Base-by-base conservation (phyloP, 2,329 filamentous ascomycete species). In the Cercospora nicotianae region DNA sequence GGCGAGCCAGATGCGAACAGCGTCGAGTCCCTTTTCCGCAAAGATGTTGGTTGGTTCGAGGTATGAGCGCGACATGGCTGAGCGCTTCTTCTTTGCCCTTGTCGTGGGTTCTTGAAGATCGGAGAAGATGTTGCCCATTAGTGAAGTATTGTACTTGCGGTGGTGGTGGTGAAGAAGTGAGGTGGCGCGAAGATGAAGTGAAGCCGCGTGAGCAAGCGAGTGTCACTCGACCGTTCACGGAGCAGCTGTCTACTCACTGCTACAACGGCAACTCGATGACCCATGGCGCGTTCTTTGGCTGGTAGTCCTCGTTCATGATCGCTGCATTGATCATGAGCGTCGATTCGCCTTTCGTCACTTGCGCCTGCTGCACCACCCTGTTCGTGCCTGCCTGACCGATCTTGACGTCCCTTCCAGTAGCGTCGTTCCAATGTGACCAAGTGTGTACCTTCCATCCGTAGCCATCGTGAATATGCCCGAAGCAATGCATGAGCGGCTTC, bases 391-490 rank as follows among this genome's bases (percentile, higher is more conserved):
- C 61, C 48, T 60, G 33, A 5, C 30, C 13, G 13, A 57, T 36
- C n/a, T 31, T 23, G 9, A 58, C 57, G 31, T 23, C 31, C 13
- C 26, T 23, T 36, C 33, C 42, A 20, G 18, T 51, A 39, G 48
- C 31, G 33, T 64, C 39, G 3, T n/a, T 26, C 51, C 33, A n/a
- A 18, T n/a, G 23, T n/a, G 63, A 48, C 69, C 69, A 70, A 2
- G 13, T 23, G 18, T 67, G 33, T 23, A 65, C 33, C 39, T 60
- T n/a, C 3, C 39, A 33, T 1, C 70, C 70, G 23, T 70, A 68
- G 1, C 66, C 70, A 72, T 87, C 86, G 72, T 88, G 86, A 39
- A 88, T 88, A 77, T 89, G 87, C 0, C 87, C 87, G 73, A 88
- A 89, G 68, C 85, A 85, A 74, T 89, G 85, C 16, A 89, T 61